Conservation (phyloP, 2,329 filamentous ascomycete genomes). For the Fusarium nanum region DNA sequence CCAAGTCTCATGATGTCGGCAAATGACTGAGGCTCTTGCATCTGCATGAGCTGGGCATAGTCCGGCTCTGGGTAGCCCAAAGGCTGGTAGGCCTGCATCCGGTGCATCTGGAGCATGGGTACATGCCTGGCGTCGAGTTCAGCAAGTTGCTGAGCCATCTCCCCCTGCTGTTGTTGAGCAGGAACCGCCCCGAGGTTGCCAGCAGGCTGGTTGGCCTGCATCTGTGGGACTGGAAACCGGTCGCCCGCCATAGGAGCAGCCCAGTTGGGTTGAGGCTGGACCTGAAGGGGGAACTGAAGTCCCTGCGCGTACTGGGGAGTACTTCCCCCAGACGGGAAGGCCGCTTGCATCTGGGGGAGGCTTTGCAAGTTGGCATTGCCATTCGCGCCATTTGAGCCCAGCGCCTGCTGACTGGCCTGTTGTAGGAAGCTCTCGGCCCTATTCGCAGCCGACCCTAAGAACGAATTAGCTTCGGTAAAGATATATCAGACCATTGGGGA, state of each 20-base stretch:
- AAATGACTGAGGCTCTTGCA: neutral
- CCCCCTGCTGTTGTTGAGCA: neutral
- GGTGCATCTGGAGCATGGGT: neutral
- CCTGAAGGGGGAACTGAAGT: neutral
- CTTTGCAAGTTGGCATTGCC: neutral
- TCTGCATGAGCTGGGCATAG: neutral
- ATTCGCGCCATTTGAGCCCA: neutral
- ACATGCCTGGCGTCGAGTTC: neutral
- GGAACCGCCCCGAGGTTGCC: neutral
- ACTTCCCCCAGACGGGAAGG: neutral
- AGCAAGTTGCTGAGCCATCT: neutral
- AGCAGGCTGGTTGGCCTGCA: neutral
- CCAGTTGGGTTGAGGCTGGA: neutral
- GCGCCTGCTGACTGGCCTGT: neutral
- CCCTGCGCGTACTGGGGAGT: neutral
- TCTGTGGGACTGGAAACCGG: neutral
- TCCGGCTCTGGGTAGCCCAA: neutral
- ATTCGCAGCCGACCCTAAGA: neutral
- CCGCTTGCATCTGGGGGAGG: neutral
- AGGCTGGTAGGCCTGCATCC: neutral
- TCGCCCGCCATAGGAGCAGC: neutral
- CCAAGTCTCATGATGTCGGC: neutral
- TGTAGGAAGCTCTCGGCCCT: accelerated
- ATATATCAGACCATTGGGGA: neutral
- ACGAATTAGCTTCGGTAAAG: neutral